Percentiles rank a stretch among this genome's conserved stretches.
Evolutionary conservation across 2,329 filamentous ascomycete genomes (phyloP).

Genomic region (Fusarium sp.): DNA sequence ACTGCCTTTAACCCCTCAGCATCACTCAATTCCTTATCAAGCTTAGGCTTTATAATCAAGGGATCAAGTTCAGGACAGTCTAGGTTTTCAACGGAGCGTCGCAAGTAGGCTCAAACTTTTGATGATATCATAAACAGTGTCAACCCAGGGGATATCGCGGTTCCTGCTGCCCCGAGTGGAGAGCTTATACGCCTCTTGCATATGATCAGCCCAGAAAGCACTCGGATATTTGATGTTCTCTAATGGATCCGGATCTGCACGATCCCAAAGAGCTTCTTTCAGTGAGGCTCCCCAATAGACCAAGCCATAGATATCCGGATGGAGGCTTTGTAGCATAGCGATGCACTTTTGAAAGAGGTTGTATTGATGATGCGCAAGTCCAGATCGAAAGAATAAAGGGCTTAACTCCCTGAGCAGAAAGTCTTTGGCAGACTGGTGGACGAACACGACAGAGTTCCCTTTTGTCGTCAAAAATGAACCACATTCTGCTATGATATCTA

Average conservation of each 20-base stretch:
- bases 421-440: not conserved
- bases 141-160: fast-evolving
- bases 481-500: not conserved
- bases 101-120: too few relatives aligned
- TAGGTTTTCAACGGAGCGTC: too few relatives aligned
- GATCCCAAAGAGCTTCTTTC: fast-evolving
- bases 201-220: not conserved
- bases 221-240: fast-evolving
- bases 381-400: fast-evolving
- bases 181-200: not conserved
- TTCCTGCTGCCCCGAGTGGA: fast-evolving
- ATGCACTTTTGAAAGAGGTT: not conserved
- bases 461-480: not conserved
- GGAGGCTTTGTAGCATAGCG: fast-evolving
- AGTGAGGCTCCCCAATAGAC: not conserved
- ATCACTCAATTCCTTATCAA: too few relatives aligned
- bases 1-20: too few relatives aligned
- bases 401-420: not conserved
- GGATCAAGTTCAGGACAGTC: too few relatives aligned
- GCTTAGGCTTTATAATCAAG: too few relatives aligned
- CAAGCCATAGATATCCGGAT: not conserved
- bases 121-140: too few relatives aligned
- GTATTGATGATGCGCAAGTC: not conserved
- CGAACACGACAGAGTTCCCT: fast-evolving
- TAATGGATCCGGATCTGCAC: fast-evolving